Conservation (phyloP, 768 basidiomycete genomes). For the Agrocybe praecox region DNA sequence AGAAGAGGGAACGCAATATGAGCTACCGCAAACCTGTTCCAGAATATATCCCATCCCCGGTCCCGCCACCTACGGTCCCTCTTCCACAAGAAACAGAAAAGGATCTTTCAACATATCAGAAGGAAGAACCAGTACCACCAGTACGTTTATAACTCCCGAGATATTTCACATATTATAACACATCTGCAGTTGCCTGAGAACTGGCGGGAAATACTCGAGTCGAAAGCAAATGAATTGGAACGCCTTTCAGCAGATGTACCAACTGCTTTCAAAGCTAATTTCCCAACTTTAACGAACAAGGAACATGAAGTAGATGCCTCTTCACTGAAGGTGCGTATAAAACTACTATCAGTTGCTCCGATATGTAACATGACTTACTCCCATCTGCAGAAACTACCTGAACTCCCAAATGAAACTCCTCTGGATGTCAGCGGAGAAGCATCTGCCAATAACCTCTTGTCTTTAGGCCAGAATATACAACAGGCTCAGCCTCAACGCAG, state of each 20-base stretch:
- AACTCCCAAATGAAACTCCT: background rate
- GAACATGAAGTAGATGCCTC: background rate
- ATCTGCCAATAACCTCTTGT: slow-evolving; percentile 6
- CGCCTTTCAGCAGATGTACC: background rate
- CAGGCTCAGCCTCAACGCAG: background rate
- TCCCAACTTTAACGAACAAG: background rate
- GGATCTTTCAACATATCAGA: background rate
- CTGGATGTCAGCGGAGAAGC: slow-evolving; percentile 1
- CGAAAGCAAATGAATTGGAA: slow-evolving; percentile 4
- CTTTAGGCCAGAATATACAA: slow-evolving; percentile 3
- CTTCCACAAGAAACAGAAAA: slow-evolving; percentile 10
- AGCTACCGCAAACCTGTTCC: slow-evolving; percentile 77
- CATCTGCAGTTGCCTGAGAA: slow-evolving; percentile 32
- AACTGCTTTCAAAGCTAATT: background rate
- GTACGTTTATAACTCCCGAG: slow-evolving; percentile 1
- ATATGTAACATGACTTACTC: no score
- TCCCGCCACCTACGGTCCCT: slow-evolving; percentile 38
- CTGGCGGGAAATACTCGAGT: slow-evolving; percentile 33
- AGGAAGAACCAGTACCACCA: slow-evolving; percentile 15
- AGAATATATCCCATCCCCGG: slow-evolving; percentile 65
- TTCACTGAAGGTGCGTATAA: background rate
- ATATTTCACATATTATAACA: background rate
- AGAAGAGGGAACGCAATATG: slow-evolving; percentile 44
- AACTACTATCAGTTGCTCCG: background rate
- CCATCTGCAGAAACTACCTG: background rate